Conservation (phyloP, 306 rosid species). For the Prosopis cineraria region DNA sequence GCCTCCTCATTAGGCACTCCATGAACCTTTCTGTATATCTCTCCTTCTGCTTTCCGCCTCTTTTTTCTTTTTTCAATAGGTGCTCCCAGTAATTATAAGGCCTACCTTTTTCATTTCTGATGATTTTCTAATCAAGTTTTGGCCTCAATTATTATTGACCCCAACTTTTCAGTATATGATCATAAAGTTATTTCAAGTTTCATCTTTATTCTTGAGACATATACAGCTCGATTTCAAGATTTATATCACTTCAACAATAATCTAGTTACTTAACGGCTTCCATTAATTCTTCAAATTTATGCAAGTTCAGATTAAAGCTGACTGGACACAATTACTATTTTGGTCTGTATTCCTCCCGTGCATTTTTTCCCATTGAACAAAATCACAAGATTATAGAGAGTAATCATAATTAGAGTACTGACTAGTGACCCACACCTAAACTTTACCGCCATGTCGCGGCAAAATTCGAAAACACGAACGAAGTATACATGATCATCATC, state of each 20-base stretch:
- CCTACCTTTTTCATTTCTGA: neutral
- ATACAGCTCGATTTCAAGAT: neutral
- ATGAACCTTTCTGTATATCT: slow-evolving; percentile 1
- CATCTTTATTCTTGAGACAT: neutral
- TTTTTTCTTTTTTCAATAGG: neutral
- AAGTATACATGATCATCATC: neutral
- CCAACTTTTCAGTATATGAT: neutral
- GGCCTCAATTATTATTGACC: neutral
- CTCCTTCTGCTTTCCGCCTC: neutral
- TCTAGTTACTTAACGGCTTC: neutral
- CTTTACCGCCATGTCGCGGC: neutral
- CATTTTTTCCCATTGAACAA: too few relatives aligned
- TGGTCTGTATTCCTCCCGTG: too few relatives aligned
- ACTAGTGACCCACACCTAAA: neutral
- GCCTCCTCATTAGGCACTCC: slow-evolving; percentile 11
- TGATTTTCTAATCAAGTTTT: neutral
- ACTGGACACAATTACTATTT: too few relatives aligned
- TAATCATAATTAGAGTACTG: slow-evolving; percentile 1
- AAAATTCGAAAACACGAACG: too few relatives aligned
- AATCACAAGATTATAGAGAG: too few relatives aligned
- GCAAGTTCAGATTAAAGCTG: too few relatives aligned
- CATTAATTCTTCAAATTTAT: neutral
- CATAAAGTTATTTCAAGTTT: neutral
- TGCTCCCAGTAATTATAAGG: neutral
- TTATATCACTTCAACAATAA: neutral